These are phyloP conservation scores for Xylaria sp. DNA, from an alignment of 2,329 filamentous ascomycete genomes.

Conservation along the genomic window DNA sequence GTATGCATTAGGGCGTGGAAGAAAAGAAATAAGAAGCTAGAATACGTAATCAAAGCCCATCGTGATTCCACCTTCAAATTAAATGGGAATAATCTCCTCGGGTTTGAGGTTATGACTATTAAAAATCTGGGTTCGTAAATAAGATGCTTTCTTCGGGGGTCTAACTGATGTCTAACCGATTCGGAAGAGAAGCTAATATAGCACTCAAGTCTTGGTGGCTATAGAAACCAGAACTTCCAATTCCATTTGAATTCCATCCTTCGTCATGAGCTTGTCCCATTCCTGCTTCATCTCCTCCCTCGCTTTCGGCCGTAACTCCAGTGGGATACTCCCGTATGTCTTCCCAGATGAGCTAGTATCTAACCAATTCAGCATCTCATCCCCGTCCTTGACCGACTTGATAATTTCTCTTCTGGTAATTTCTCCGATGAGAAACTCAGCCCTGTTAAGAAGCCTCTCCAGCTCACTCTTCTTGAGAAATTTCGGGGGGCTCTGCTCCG, in stretches of 20 bases:
- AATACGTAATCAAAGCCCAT: too few relatives aligned
- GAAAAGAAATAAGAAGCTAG: too few relatives aligned
- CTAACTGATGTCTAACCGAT: too few relatives aligned
- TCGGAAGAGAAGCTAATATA: background rate
- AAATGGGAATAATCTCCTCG: too few relatives aligned
- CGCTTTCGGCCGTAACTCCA: slow-evolving; percentile 44
- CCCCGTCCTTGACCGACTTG: slow-evolving; percentile 39
- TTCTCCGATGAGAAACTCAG: slow-evolving; percentile 36
- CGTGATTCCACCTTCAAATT: too few relatives aligned
- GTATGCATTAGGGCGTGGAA: too few relatives aligned
- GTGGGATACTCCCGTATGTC: slow-evolving; percentile 48
- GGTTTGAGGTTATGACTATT: too few relatives aligned
- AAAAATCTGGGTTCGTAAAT: too few relatives aligned
- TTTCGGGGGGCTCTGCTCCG: slow-evolving; percentile 40
- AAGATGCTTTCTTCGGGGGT: too few relatives aligned
- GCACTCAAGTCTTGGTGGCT: slow-evolving; percentile 29
- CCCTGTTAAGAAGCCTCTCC: slow-evolving; percentile 40
- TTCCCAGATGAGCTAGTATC: slow-evolving; percentile 50
- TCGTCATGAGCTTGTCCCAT: slow-evolving; percentile 46
- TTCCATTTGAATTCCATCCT: slow-evolving; percentile 48
- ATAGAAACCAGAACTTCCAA: slow-evolving; percentile 46
- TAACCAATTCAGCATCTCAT: slow-evolving; percentile 49
- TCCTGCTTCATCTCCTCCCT: slow-evolving; percentile 48
- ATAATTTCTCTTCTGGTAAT: slow-evolving; percentile 45
- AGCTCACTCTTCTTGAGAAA: slow-evolving; percentile 45